phyloP scores from a whole-genome alignment of 1,284 basidiomycete genomes.

The Vanrija sp. region DNA sequence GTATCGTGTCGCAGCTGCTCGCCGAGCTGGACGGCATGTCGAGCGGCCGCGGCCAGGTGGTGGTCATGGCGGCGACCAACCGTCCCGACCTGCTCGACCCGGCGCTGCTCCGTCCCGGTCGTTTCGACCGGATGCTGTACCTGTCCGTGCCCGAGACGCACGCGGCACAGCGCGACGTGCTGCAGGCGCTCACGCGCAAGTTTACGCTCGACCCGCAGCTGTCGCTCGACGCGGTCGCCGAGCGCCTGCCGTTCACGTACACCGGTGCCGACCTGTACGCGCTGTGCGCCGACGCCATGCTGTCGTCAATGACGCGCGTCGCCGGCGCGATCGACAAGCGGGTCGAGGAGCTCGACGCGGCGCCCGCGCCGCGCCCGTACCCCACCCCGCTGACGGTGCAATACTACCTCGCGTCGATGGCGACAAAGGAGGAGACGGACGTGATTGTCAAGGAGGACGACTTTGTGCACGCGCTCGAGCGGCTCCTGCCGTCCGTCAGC shows the following conservation, averaged over 20 bases:
- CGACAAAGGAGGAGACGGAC: slow-evolving; percentile 65
- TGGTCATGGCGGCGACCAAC: slow-evolving; percentile 98
- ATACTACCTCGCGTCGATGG: slow-evolving; percentile 87
- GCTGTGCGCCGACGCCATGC: slow-evolving; percentile 90
- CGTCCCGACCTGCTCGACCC: slow-evolving; percentile 92
- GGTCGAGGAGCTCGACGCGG: slow-evolving; percentile 55
- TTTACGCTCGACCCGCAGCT: slow-evolving; percentile 75
- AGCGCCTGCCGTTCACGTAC: slow-evolving; percentile 83
- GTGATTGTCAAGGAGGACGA: slow-evolving; percentile 68
- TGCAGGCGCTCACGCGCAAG: slow-evolving; percentile 87
- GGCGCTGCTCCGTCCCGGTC: slow-evolving; percentile 84
- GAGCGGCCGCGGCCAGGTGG: slow-evolving; percentile 60
- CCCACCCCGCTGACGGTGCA: slow-evolving; percentile 79
- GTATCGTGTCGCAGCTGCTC: slow-evolving; percentile 92
- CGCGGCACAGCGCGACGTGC: slow-evolving; percentile 77
- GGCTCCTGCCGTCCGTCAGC: slow-evolving; percentile 83
- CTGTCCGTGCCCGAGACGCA: slow-evolving; percentile 88
- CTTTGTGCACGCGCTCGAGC: slow-evolving; percentile 70
- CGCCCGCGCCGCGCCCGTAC: slow-evolving; percentile 52
- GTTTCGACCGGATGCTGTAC: slow-evolving; percentile 97
- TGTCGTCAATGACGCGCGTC: slow-evolving; percentile 89
- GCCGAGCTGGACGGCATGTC: slow-evolving; percentile 94
- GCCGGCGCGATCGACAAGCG: slow-evolving; percentile 72
- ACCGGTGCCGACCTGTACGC: slow-evolving; percentile 99
- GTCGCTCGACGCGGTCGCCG: slow-evolving; percentile 63